Conservation (phyloP, 1,284 basidiomycete species). For the Mycena citricolor region DNA sequence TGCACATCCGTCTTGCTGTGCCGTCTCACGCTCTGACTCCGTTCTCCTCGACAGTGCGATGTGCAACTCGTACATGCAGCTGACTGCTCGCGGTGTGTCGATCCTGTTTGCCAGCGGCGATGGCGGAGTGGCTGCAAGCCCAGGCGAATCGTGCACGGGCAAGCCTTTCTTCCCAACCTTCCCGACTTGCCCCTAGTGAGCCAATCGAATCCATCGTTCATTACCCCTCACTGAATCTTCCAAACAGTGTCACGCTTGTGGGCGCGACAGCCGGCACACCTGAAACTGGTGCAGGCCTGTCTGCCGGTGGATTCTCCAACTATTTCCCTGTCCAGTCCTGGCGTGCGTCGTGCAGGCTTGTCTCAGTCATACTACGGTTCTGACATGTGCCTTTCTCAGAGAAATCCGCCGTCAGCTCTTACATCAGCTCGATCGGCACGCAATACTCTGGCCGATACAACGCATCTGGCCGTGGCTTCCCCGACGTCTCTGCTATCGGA, state of each 20-base stretch:
- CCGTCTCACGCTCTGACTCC: background rate
- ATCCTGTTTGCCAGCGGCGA: conserved; percentile 21
- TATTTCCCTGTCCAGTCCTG: conserved; percentile 18
- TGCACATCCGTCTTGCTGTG: background rate
- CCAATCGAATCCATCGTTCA: background rate
- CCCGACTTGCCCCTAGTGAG: conserved; percentile 25
- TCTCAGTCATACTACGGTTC: conserved; percentile 30
- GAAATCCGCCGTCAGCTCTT: conserved; percentile 8
- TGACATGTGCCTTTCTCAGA: conserved; percentile 31
- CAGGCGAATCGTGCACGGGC: conserved; percentile 13
- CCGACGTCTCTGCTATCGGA: conserved; percentile 31
- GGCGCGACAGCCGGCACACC: conserved; percentile 21
- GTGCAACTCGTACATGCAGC: conserved; percentile 22
- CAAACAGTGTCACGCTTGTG: conserved; percentile 18
- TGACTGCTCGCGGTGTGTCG: conserved; percentile 18
- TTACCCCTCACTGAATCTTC: background rate
- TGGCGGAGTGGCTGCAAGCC: conserved; percentile 20
- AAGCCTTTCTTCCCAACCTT: conserved; percentile 21
- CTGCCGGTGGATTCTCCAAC: conserved; percentile 22
- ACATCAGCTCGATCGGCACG: conserved; percentile 16
- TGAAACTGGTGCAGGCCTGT: conserved; percentile 17
- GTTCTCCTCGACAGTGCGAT: conserved; percentile 18
- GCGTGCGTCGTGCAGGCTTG: conserved; percentile 5
- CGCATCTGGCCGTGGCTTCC: conserved; percentile 22
- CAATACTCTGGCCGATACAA: conserved; percentile 54